Base-by-base conservation (phyloP, 2,329 filamentous ascomycete genomes). In the Pseudonectria buxi region DNA sequence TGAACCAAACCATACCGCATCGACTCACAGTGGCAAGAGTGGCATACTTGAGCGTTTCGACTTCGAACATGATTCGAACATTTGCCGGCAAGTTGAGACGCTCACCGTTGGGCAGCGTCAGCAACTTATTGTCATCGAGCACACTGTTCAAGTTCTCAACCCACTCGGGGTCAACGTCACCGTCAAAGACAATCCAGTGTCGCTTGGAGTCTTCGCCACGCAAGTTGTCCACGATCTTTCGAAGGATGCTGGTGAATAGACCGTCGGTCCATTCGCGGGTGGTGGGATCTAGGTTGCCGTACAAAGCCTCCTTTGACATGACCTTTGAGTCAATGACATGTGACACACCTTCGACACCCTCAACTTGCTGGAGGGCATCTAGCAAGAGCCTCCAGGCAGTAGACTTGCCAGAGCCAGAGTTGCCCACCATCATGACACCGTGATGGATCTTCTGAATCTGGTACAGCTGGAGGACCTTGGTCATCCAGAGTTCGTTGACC, bases 1-100 rank as follows among this genome's bases (percentile, higher is more conserved):
- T 98, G 67, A 96, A 98, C 92, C 92, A 99, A 11, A 99, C 94
- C 92, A 99, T 99, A 73, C 92, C 92, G 60, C 92, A 99, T 66
- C 92, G 88, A 80, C 86, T 94, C 56, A 99, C 92, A n/a, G 92
- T 99, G 37, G 92, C 92, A 29, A 98, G 76, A 0, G 92, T 99
- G 26, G 92, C 92, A 58, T 98, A 98, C 58, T 94, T 95, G 41
- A 99, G 72, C 3, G 83, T 96, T 66, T 98, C 94, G 25, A 99
- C 92, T 67, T 99, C 92, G 55, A 99, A 99, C 89, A 99, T 95
- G 64, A 99, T 94, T 49, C 94, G 86, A 16, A 99, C 92, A 55
- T 99, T 98, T 3, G 84, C 56, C 4, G 92, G 94, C 28, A 99
- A 66, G 57, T 92, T 95, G 36, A 99, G 81, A 70, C 92, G 90